Evolutionary conservation across 139 green algal species (phyloP), one percentile per base, ranked within the genome.

Genomic region (Desmodesmus armatus): DNA sequence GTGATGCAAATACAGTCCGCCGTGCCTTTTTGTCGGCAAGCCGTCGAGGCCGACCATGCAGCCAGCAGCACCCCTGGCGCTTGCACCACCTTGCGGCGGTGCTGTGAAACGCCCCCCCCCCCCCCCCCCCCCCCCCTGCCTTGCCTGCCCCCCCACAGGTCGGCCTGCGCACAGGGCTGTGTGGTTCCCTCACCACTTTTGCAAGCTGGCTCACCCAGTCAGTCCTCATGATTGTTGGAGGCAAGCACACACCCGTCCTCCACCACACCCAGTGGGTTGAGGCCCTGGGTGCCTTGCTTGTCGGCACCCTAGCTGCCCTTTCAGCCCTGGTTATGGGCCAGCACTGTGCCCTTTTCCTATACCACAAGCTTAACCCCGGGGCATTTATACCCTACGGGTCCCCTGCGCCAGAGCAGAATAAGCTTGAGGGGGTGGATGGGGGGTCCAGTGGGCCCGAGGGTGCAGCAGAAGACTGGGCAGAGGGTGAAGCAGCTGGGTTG

Each of bases 121-220:
- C n/a, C n/a, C n/a, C n/a, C n/a, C n/a, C n/a, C n/a, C n/a, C n/a
- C n/a, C n/a, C n/a, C n/a, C n/a, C n/a, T n/a, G n/a, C n/a, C n/a
- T n/a, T n/a, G n/a, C n/a, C n/a, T n/a, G n/a, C n/a, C n/a, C n/a
- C n/a, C n/a, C n/a, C 97, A 69, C 92, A 94, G 40, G 71, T 97
- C 0, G 95, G 95, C 40, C 75, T 98, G 51, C 87, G 94, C 21
- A 97, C 94, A 0, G 95, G 95, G 0, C 96, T 92, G 53, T 98
- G 95, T 69, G 95, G 95, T 35, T 96, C 89, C 3, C 80, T 97
- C 6, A 98, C 95, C 3, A 98, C 95, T 0, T 98, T 97, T 85
- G 91, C 94, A 3, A 92, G 89, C 77, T 98, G 95, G 95, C 79
- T 92, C 19, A 21, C 92, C n/a, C 88, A 94, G 66, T 65, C 94